These are phyloP conservation scores for Leccinum imitatum DNA, from an alignment of 768 basidiomycete species.

Conservation along the genomic window DNA sequence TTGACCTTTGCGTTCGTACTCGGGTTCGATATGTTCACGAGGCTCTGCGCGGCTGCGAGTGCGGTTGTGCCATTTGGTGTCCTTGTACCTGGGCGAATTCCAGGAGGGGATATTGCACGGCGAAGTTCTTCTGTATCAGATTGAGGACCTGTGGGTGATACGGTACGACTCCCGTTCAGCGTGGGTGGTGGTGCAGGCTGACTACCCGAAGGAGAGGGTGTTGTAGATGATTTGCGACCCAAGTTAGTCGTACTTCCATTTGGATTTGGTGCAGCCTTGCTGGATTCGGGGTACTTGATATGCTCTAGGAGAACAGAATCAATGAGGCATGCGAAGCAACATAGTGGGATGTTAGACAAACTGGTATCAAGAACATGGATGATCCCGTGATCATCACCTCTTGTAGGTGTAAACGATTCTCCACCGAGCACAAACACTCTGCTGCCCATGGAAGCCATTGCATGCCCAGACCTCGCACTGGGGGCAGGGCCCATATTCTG, in stretches of 20 bases:
- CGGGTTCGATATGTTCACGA: constrained; percentile 6
- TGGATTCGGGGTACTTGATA: constrained; percentile 88
- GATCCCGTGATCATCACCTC: constrained; percentile 74
- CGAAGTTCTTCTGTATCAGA: constrained; percentile 58
- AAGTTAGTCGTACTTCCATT: constrained; percentile 32
- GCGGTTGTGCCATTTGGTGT: constrained; percentile 33
- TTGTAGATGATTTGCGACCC: constrained; percentile 49
- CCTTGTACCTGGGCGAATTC: constrained; percentile 40
- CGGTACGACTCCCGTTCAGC: constrained; percentile 47
- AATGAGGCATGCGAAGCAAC: constrained; percentile 4
- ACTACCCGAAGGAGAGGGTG: constrained; percentile 32
- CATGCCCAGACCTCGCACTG: constrained; percentile 89
- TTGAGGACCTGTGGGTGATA: constrained; percentile 57
- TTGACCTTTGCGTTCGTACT: constrained; percentile 47
- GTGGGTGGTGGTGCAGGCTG: constrained; percentile 30
- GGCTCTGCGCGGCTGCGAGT: constrained; percentile 12
- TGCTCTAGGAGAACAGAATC: constrained; percentile 52
- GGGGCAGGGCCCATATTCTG: constrained; percentile 99
- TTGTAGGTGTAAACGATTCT: constrained; percentile 75
- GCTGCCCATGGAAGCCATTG: constrained; percentile 92
- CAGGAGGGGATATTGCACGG: constrained; percentile 65
- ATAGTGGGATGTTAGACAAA: constrained; percentile 40
- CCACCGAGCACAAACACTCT: constrained; percentile 94
- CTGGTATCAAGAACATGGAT: constrained; percentile 96
- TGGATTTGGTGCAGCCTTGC: constrained; percentile 36